Evolutionary conservation across 176 grass and related monocot species (phyloP).

Genomic region (Miscanthus lutarioriparius): DNA sequence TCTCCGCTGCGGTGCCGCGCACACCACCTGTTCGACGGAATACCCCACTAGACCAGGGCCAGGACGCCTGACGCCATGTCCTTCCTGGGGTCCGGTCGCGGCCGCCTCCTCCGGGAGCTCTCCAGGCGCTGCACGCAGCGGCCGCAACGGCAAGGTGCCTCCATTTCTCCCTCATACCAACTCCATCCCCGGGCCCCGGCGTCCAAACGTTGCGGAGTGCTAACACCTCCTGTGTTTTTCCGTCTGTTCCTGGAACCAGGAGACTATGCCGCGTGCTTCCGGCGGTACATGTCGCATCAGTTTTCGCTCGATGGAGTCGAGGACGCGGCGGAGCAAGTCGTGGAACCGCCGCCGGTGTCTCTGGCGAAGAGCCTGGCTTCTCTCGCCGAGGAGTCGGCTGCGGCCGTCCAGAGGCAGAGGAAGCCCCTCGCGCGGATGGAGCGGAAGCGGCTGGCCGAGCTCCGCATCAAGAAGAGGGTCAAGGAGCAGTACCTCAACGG

Average conservation of each 20-base stretch:
- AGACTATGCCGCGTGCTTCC: conserved; percentile 5
- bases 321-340: conserved; percentile 29
- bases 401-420: conserved; percentile 21
- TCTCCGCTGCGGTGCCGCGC: background rate
- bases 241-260: background rate
- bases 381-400: conserved; percentile 60
- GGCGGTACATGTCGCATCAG: conserved; percentile 35
- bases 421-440: conserved; percentile 63
- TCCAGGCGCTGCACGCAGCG: background rate
- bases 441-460: conserved; percentile 69
- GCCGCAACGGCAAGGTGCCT: conserved; percentile 14
- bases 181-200: background rate
- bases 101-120: conserved; percentile 28
- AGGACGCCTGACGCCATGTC: conserved; percentile 30
- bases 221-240: background rate
- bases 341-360: conserved; percentile 31
- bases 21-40: conserved; percentile 48
- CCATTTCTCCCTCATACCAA: background rate
- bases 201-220: background rate
- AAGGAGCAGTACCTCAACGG: conserved; percentile 69
- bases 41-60: conserved; percentile 20
- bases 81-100: conserved; percentile 23
- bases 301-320: conserved; percentile 48
- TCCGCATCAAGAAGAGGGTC: conserved; percentile 79
- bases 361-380: conserved; percentile 84